Conservation (phyloP, 306 rosid species). For the Alnus rubra region DNA sequence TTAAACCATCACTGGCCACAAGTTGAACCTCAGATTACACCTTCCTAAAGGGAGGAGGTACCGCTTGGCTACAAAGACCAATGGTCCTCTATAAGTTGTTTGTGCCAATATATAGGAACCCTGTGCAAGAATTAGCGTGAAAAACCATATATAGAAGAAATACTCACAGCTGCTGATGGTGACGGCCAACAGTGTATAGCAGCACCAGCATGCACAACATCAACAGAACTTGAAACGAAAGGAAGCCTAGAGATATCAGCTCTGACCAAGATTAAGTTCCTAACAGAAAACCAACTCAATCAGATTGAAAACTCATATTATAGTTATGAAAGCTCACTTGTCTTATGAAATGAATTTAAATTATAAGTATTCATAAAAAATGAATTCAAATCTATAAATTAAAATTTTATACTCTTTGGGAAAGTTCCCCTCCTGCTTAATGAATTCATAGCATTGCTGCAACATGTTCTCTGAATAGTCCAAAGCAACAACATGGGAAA, state of each 20-base stretch:
- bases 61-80: neutral
- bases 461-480: conserved; percentile 97
- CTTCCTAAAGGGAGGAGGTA: neutral
- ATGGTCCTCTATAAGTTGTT: neutral
- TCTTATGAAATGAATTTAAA: conserved; percentile 15
- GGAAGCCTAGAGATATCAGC: conserved; percentile 96
- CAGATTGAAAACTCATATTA: conserved; percentile 15
- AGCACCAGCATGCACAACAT: conserved; percentile 96
- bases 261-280: conserved; percentile 74
- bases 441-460: conserved; percentile 73
- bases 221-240: conserved; percentile 78
- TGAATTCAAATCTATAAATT: conserved; percentile 19
- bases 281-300: conserved; percentile 27
- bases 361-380: conserved; percentile 17
- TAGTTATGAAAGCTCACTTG: neutral
- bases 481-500: conserved; percentile 78
- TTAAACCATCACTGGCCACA: too few species aligned
- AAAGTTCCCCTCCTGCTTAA: conserved; percentile 74
- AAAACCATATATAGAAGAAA: conserved; percentile 23
- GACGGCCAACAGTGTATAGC: conserved; percentile 99
- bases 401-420: conserved; percentile 65
- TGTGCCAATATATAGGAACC: neutral
- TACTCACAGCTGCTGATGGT: conserved; percentile 79
- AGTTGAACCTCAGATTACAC: neutral
- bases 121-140: conserved; percentile 15